These are phyloP conservation scores for Diaporthe sp. DNA, from an alignment of 2,329 filamentous ascomycete genomes.

Conservation along the genomic window DNA sequence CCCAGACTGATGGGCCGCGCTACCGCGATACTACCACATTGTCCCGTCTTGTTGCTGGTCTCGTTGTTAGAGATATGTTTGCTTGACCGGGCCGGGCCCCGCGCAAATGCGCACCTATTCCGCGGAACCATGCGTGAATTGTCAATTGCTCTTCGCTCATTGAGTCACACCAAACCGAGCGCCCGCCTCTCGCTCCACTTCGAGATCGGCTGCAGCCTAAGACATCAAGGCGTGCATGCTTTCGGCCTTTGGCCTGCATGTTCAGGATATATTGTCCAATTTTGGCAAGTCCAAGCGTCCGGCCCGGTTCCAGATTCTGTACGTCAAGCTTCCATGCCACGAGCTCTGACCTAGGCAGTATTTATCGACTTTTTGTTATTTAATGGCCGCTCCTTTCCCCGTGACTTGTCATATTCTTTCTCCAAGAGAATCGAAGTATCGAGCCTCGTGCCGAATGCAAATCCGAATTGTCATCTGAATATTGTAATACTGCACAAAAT, in stretches of 20 bases:
- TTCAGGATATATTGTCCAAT: background rate
- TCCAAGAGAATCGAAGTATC: accelerated
- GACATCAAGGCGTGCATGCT: background rate
- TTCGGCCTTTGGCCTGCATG: too few species aligned
- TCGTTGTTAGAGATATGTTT: background rate
- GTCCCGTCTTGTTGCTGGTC: background rate
- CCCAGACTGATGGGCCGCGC: background rate
- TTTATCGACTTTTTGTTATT: background rate
- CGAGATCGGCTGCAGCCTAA: background rate
- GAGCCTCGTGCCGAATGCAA: background rate
- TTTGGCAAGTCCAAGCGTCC: background rate
- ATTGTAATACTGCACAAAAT: background rate
- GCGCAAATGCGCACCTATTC: background rate
- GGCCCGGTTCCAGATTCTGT: background rate
- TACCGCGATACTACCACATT: background rate
- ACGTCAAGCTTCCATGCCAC: background rate
- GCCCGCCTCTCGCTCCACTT: background rate
- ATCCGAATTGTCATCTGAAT: too few species aligned
- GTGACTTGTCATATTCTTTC: background rate
- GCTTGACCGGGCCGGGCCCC: background rate
- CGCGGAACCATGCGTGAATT: slow-evolving; percentile 8
- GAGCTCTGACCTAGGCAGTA: background rate
- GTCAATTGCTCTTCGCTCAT: slow-evolving; percentile 6
- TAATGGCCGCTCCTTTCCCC: too few species aligned
- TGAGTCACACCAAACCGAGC: background rate